Base-by-base conservation (phyloP, 176 grass and related monocot species). In the Miscanthus lutarioriparius region DNA sequence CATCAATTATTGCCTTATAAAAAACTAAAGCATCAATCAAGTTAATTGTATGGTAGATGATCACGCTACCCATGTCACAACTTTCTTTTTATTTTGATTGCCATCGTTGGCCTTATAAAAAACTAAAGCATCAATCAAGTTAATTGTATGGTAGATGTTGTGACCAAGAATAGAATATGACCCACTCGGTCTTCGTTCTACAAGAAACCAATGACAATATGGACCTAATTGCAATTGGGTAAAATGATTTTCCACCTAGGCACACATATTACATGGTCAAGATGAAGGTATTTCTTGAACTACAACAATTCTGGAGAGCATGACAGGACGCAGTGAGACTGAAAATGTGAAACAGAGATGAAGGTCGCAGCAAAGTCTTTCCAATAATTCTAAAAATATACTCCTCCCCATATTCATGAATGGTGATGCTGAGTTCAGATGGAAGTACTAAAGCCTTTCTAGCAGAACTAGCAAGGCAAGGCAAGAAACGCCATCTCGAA, bases 91-190 rank as follows among this genome's bases (percentile, higher is more conserved):
- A 36, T 77, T 5, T 39, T 4, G 12, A 39, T 78, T 38, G 27
- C 8, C 23, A 41, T 43, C 14, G 41, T 59, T 41, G 56, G 37
- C 13, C 36, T 30, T 30, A 30, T 30, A 30, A 30, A 30, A 30
- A 30, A 30, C 28, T 30, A 30, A 30, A 30, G 28, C 28, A 30
- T 30, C 28, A 30, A 30, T 30, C 28, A 30, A 30, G 28, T 30
- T 30, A 30, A 30, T 30, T 30, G n/a, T n/a, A n/a, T 30, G 28
- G 28, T 30, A 30, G 28, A 35, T 35, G 33, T 35, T 35, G 33
- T 35, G 33, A 35, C 33, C 58, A 78, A 78, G 14, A 78, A 44
- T 30, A 79, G 41, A 79, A 30, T 22, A 64, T 44, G 58, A 44
- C 8, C 25, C 56, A 9, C n/a, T 12, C 30, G 59, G 25, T 64